Evolutionary conservation across 2,329 filamentous ascomycete species (phyloP), one percentile per base, ranked within the genome.

Genomic region (Fulvia fulva): DNA sequence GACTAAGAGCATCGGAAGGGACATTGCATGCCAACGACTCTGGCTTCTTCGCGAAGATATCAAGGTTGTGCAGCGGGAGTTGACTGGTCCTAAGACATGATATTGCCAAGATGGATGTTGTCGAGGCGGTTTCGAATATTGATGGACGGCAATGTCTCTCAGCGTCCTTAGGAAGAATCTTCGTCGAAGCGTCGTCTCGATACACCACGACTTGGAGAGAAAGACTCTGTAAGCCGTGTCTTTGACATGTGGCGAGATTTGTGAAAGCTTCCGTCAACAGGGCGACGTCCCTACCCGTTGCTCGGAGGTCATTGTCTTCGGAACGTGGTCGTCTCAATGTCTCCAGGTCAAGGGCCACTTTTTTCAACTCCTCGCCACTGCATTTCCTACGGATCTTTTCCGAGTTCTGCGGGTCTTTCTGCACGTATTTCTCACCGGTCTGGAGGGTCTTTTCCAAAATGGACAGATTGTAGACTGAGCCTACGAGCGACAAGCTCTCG

Each of bases 401-500:
- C 28, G n/a, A n/a, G 6, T 32, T 32, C 28, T 6, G 12, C 12
- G 12, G 12, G 28, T 32, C 28, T 32, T 32, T 6, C 28, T 32
- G 28, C 6, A 32, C 28, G 12, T 16, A 22, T 6, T 32, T 32
- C 26, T 52, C 19, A 47, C 53, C 25, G 16, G 32, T 30, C 30
- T 59, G 11, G 14, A 61, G 8, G 14, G 56, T 21, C 11, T 41
- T 19, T 22, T 56, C 47, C 4, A 54, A 28, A 14, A 25, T 45
- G 19, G 45, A 32, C 1, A 47, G 41, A 37, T 60, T 50, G 44
- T 55, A 57, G 2, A 60, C 47, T n/a, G 58, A 41, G 16, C 60
- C 55, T 7, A 54, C 32, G 23, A 63, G 52, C 5, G 58, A 56
- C 37, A 60, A 34, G 3, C 58, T 34, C 43, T 56, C 50, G 12